Evolutionary conservation across 352 stramenopile genomes (phyloP).

Genomic region (Peronospora destructor): DNA sequence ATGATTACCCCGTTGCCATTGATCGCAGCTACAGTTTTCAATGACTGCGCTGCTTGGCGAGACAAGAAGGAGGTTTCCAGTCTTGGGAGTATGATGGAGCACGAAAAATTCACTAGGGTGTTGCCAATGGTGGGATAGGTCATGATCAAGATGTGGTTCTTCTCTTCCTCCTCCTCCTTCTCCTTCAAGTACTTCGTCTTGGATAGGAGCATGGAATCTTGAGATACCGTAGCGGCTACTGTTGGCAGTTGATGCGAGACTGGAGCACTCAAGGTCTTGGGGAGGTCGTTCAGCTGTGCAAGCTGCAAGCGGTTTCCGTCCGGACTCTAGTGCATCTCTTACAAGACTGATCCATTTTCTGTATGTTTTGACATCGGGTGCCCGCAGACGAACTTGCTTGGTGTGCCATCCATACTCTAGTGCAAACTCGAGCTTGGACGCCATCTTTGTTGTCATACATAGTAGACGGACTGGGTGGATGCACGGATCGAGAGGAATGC

Average conservation of each 20-base stretch:
- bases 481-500: constrained; percentile 28
- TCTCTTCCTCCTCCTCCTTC: constrained; percentile 4
- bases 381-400: constrained; percentile 21
- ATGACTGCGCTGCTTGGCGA: constrained; percentile 14
- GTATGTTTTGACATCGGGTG: constrained; percentile 21
- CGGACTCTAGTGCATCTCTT: constrained; percentile 21
- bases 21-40: constrained; percentile 18
- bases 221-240: constrained; percentile 20
- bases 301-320: constrained; percentile 18
- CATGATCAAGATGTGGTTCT: constrained; percentile 1
- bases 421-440: constrained; percentile 21
- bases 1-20: background rate
- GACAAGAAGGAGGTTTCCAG: background rate
- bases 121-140: constrained; percentile 1
- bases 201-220: constrained; percentile 9
- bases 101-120: constrained; percentile 15
- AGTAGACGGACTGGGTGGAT: constrained; percentile 27
- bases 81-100: constrained; percentile 2
- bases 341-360: constrained; percentile 22
- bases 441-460: constrained; percentile 13
- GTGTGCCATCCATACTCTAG: constrained; percentile 30
- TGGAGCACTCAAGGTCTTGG: constrained; percentile 19
- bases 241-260: constrained; percentile 23
- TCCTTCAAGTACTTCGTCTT: constrained; percentile 6
- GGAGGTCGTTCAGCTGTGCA: constrained; percentile 6